These are phyloP conservation scores for Laburnicola sp. DNA, from an alignment of 2,329 filamentous ascomycete species.

Conservation along the genomic window DNA sequence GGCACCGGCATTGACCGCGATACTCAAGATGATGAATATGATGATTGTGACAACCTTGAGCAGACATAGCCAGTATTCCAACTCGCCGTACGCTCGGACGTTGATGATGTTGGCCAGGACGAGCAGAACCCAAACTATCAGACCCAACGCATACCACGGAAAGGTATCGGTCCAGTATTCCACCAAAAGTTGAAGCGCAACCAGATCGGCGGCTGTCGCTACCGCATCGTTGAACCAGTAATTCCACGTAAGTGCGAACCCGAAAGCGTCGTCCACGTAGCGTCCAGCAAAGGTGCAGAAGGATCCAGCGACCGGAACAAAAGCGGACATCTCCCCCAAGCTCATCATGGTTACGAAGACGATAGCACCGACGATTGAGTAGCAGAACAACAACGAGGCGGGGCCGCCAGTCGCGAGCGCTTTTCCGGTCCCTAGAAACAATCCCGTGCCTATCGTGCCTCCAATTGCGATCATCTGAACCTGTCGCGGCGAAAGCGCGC, in stretches of 20 bases:
- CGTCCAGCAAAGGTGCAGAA: slow-evolving; percentile 40
- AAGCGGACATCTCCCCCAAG: slow-evolving; percentile 45
- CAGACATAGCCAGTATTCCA: slow-evolving; percentile 41
- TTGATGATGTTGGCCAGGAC: slow-evolving; percentile 43
- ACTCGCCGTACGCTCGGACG: slow-evolving; percentile 42
- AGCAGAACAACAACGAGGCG: slow-evolving; percentile 40
- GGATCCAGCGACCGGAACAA: slow-evolving; percentile 40
- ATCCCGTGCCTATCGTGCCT: slow-evolving; percentile 63
- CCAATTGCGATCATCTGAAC: slow-evolving; percentile 66
- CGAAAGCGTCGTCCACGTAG: slow-evolving; percentile 65
- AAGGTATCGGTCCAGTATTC: slow-evolving; percentile 44
- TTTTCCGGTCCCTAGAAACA: slow-evolving; percentile 62
- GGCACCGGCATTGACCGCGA: slow-evolving; percentile 34
- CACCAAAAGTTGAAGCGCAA: slow-evolving; percentile 39
- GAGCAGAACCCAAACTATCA: slow-evolving; percentile 40
- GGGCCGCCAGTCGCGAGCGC: slow-evolving; percentile 54
- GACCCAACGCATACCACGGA: slow-evolving; percentile 34
- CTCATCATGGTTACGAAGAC: slow-evolving; percentile 43
- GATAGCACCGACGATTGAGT: slow-evolving; percentile 39
- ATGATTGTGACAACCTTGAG: slow-evolving; percentile 42
- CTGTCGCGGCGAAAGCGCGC: slow-evolving; percentile 50
- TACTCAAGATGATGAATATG: slow-evolving; percentile 40
- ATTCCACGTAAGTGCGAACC: slow-evolving; percentile 36
- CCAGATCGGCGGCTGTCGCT: slow-evolving; percentile 41
- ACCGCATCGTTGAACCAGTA: slow-evolving; percentile 40